Base-by-base conservation (phyloP, 2,329 filamentous ascomycete species). In the Penicillium sp. region DNA sequence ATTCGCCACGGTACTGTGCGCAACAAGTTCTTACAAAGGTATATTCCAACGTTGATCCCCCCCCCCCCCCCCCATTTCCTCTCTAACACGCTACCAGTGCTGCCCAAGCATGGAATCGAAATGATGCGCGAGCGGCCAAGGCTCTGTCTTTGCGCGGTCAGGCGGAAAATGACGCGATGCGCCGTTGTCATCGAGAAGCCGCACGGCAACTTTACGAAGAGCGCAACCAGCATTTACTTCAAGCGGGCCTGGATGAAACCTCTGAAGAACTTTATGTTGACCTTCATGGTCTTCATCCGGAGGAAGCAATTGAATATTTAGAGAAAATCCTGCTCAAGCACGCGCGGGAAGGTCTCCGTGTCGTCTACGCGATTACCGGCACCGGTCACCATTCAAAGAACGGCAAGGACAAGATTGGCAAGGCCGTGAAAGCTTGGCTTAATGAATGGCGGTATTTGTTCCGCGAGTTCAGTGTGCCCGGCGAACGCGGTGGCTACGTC, bases 321-420 rank as follows among this genome's bases (percentile, higher is more conserved):
- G 87, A 92, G 63, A 82, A 83, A 47, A 84, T 93, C 26, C 79
- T 98, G 14, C 72, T 89, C 45, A 86, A 93, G 57, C 92, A 95
- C 57, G 76, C 74, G 49, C 74, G 79, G 49, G 80, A 84, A 51
- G 75, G 74, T 23, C 66, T 71, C 4, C 76, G 80, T 14, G 85
- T 90, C 2, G 77, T 98, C 28, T 98, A 96, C 61, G 89, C 89
- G 50, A 96, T 98, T 61, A 95, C 89, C 1, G 92, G 92, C 30
- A 96, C 90, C 1, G 92, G 90, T 3, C 89, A 96, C 58, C 92
- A 98, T 67, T 94, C 86, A 62, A 96, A 96, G 72, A 95, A 95
- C 59, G 90, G 92, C 55, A 96, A 96, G 64, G 92, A 98, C 66
- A 98, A 98, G 68, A 86, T 98, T 23, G 90, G 90, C 59, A 95